These are phyloP conservation scores for Penicillium canescens DNA, from an alignment of 495 filamentous ascomycete species.

Conservation along the genomic window DNA sequence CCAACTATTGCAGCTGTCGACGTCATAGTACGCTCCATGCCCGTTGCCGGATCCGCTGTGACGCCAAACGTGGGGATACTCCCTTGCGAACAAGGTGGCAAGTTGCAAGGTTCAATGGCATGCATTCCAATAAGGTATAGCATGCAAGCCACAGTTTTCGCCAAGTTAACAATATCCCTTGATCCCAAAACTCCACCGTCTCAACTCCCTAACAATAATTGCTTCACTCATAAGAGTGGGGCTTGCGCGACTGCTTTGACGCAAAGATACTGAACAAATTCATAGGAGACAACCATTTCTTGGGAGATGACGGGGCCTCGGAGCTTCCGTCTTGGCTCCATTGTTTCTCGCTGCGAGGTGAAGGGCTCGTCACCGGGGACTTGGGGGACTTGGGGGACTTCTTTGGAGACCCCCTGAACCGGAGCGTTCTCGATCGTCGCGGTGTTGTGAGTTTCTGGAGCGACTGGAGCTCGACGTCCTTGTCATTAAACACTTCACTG, in stretches of 20 bases:
- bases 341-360: slow-evolving; percentile 22
- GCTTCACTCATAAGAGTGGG: slow-evolving; percentile 64
- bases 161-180: slow-evolving; percentile 16
- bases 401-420: slow-evolving; percentile 15
- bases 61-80: slow-evolving; percentile 12
- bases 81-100: slow-evolving; percentile 1
- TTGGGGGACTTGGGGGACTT: neutral
- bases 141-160: slow-evolving; percentile 10
- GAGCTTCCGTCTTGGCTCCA: slow-evolving; percentile 13
- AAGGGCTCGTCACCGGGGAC: slow-evolving; percentile 5
- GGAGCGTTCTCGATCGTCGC: slow-evolving; percentile 19
- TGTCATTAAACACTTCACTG: slow-evolving; percentile 16
- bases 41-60: slow-evolving; percentile 9
- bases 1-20: slow-evolving; percentile 10
- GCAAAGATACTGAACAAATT: slow-evolving; percentile 20
- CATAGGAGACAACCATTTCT: slow-evolving; percentile 25
- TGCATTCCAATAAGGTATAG: slow-evolving; percentile 7
- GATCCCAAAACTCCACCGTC: slow-evolving; percentile 2
- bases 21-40: slow-evolving; percentile 9
- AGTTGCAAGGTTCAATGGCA: slow-evolving; percentile 8
- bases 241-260: slow-evolving; percentile 37
- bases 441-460: slow-evolving; percentile 16
- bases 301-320: slow-evolving; percentile 20
- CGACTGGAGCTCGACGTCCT: slow-evolving; percentile 10
- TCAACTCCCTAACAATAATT: slow-evolving; percentile 59